These are phyloP conservation scores for Penicillium sp. DNA, from an alignment of 2,329 filamentous ascomycete species.

Conservation along the genomic window DNA sequence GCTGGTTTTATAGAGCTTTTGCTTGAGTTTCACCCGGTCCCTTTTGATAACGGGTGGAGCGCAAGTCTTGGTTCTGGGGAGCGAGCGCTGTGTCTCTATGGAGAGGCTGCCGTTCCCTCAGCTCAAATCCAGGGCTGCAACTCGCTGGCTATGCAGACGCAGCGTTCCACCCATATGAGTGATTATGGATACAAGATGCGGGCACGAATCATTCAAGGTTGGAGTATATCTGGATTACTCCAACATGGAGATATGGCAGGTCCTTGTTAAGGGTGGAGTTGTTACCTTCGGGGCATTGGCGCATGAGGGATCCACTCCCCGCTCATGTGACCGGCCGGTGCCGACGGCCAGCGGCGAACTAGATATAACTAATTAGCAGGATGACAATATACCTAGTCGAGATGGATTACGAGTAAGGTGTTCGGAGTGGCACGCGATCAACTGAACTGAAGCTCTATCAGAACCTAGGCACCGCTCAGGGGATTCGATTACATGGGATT, in stretches of 20 bases:
- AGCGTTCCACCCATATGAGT: neutral
- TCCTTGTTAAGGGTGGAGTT: neutral
- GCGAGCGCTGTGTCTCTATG: neutral
- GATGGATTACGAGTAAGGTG: neutral
- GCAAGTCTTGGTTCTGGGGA: neutral
- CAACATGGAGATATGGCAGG: neutral
- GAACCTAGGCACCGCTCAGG: no score
- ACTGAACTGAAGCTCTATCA: no score
- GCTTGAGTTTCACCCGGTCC: neutral
- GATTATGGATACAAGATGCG: neutral
- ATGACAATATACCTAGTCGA: neutral
- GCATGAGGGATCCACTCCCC: neutral
- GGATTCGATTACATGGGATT: neutral
- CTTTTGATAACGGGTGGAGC: neutral
- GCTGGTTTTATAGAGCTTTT: neutral
- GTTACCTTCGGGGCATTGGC: neutral
- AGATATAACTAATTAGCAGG: neutral
- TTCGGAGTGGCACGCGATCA: neutral
- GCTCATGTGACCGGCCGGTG: slow-evolving; percentile 1
- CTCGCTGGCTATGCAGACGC: neutral
- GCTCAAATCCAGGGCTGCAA: neutral
- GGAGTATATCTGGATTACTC: neutral
- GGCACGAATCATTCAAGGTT: slow-evolving; percentile 2
- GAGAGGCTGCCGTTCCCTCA: neutral
- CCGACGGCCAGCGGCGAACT: neutral